Base-by-base conservation (phyloP, 2,329 filamentous ascomycete species). In the Coccinonectria pachysandricola region DNA sequence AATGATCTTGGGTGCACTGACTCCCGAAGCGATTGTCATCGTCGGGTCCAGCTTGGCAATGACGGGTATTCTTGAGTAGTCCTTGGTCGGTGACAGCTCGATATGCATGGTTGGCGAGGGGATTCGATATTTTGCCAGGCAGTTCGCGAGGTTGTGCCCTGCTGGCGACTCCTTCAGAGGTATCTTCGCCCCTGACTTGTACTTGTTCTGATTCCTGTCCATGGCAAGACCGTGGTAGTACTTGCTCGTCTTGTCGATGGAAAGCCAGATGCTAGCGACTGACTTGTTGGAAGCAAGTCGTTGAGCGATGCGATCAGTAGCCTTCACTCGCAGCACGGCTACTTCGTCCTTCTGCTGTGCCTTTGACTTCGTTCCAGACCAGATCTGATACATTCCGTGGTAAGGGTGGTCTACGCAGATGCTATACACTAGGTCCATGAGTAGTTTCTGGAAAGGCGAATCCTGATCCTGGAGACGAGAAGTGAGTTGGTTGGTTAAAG, bases 341-440 rank as follows among this genome's bases (percentile, higher is more conserved):
- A 79, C 71, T 20, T 80, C 73, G 39, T 95, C 88, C 40, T 80
- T 77, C 27, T 65, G 65, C 42, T 78, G 75, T 26, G 68, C 70
- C 33, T 75, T 78, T 27, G 71, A 75, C 43, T 77, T 81, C 22
- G 73, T 76, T 12, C 80, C 78, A 3, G 87, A 83, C 64, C 88
- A 95, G 21, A 98, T 84, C 43, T 96, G 87, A 50, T 98, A 93
- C 76, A 96, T 88, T 24, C 86, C 86, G 49, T 98, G 92, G 52
- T 87, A 94, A 0, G 91, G 92, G 55, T 99, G 91, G 31, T 98
- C 86, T 8, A 71, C 65, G 48, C 88, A 96, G 29, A 98, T 94
- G 7, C 76, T 77, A 45, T 76, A 74, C 4, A 96, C 76, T 11
- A 98, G 60, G 2, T 65, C 63, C 26, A 75, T 71, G 2, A 99